Base-by-base conservation (phyloP, 2,329 filamentous ascomycete species). In the Rhynchosporium graminicola region DNA sequence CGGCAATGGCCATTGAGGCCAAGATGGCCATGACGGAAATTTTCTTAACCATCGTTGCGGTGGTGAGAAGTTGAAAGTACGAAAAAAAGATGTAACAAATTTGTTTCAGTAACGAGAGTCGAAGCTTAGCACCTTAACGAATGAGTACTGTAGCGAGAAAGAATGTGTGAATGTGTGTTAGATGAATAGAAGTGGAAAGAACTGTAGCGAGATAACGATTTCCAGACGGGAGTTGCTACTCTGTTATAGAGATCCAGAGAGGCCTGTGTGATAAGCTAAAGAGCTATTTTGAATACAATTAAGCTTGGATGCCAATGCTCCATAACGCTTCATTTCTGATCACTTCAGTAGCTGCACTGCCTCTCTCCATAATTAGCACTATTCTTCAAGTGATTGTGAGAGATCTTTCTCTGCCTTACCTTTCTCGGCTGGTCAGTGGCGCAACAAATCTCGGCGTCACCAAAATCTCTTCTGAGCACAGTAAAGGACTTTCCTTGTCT, bases 1-100 rank as follows among this genome's bases (percentile, higher is more conserved):
- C 59, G 26, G 51, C 59, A 10, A 48, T 45, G 31, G 59, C 52
- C 20, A 61, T 5, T 12, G 51, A 47, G 26, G 45, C 59, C 59
- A 61, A 26, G 4, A 57, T 12, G 43, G 59, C 59, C 15, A 61
- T n/a, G 20, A 61, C 20, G 5, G 51, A 33, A 5, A 61, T 26
- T 20, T 57, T 47, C 31, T 57, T 61, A 36, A 61, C 42, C 51
- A 57, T 61, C 5, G 45, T 57, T 29, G 38, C 15, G 43, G 38
- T 8, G 12, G 12, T 28, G 15, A 20, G 28, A 33, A 40, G n/a
- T 7, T 40, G 28, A 33, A 6, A 12, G 29, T 20, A 43, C 38
- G 13, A 20, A 10, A 28, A 29, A 36, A 29, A n/a, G 31, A 57
- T 43, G 43, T 45, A 38, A 36, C 33, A 9, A 36, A 36, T 54